Evolutionary conservation across 148 eudicot genomes (phyloP).

Genomic region (Spergularia marina): DNA sequence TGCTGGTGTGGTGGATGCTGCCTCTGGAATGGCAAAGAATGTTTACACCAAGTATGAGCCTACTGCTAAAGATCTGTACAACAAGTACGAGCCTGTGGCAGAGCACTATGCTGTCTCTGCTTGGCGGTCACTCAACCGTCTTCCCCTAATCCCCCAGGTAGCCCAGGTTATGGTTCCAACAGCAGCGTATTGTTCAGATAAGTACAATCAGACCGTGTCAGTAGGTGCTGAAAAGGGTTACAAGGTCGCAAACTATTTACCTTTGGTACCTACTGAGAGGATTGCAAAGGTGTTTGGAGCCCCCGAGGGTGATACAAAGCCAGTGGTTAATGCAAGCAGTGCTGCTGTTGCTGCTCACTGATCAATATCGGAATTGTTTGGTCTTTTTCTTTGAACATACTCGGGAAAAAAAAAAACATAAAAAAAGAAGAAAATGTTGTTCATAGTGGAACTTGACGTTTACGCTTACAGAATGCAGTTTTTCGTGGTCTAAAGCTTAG

Average conservation of each 20-base stretch:
- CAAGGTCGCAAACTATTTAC: constrained; percentile 69
- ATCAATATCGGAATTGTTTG: background rate
- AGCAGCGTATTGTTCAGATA: constrained; percentile 74
- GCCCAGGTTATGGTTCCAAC: constrained; percentile 70
- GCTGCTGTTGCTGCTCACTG: constrained; percentile 27
- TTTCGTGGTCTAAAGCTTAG: constrained; percentile 4
- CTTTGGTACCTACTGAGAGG: constrained; percentile 82
- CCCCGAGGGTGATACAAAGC: constrained; percentile 17
- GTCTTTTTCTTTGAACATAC: background rate
- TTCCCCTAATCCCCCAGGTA: constrained; percentile 79
- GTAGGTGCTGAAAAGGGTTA: constrained; percentile 69
- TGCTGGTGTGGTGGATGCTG: constrained; percentile 64
- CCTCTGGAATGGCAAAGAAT: constrained; percentile 69
- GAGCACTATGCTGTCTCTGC: constrained; percentile 74
- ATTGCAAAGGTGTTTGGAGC: constrained; percentile 65
- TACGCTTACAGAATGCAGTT: constrained; percentile 23
- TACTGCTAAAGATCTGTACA: constrained; percentile 66
- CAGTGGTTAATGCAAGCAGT: constrained; percentile 10
- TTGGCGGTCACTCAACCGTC: constrained; percentile 73
- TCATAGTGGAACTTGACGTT: constrained; percentile 13
- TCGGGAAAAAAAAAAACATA: background rate
- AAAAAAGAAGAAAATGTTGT: background rate
- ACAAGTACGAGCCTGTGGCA: constrained; percentile 84
- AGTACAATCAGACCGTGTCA: constrained; percentile 69
- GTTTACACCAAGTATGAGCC: constrained; percentile 77